These are phyloP conservation scores for Cicer judaicum DNA, from an alignment of 306 rosid species.

Conservation along the genomic window DNA sequence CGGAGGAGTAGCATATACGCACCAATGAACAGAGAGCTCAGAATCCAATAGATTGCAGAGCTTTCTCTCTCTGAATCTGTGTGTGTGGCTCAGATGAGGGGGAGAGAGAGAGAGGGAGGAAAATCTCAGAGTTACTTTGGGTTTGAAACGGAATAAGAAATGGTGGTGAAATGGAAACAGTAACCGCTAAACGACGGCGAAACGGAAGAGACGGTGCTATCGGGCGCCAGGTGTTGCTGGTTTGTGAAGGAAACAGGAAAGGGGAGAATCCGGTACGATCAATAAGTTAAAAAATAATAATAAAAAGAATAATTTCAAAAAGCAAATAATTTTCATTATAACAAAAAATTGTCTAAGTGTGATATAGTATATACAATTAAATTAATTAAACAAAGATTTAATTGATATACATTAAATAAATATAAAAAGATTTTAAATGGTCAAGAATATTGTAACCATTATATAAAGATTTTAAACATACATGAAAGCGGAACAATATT, in stretches of 20 bases:
- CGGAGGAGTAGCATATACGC: not conserved
- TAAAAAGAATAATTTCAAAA: no score
- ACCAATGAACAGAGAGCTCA: constrained; percentile 11
- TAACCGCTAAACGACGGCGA: not conserved
- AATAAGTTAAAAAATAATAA: not conserved
- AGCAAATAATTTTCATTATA: no score
- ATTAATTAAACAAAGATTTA: no score
- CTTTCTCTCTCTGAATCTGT: not conserved
- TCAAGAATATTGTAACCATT: no score
- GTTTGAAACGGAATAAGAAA: not conserved
- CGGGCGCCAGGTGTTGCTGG: constrained; percentile 2
- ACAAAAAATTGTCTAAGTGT: no score
- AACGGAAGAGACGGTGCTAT: not conserved
- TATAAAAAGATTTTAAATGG: no score
- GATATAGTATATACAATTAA: no score
- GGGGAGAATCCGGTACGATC: not conserved
- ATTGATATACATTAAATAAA: no score
- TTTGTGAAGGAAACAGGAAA: not conserved
- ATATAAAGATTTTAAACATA: no score
- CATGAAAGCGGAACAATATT: no score
- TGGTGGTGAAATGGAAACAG: constrained; percentile 3
- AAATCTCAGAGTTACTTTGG: not conserved
- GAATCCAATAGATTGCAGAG: not conserved
- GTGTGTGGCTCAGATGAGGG: not conserved
- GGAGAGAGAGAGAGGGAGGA: not conserved